Base-by-base conservation (phyloP, 495 filamentous ascomycete genomes). In the Amphirosellinia nigrospora region DNA sequence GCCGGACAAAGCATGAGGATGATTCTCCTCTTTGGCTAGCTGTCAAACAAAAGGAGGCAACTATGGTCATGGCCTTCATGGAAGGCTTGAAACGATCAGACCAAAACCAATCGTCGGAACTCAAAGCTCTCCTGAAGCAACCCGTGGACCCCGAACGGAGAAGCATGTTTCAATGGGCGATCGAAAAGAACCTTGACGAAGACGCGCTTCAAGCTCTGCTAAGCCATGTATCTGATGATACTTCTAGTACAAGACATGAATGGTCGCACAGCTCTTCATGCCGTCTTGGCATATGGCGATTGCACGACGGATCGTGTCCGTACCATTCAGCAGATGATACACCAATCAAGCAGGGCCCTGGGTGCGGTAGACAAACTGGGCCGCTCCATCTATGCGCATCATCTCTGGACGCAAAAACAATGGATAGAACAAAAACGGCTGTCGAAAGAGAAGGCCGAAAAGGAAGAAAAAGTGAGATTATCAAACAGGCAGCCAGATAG, bases 21-120 rank as follows among this genome's bases (percentile, higher is more conserved):
- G 52, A 56, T 2, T 30, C 52, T 34, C 26, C 52, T 32, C 52
- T 56, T 8, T 56, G 52, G 52, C 16, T 32, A 34, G 52, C 52
- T 34, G 34, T 56, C 26, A 56, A 32, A 32, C 52, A 56, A 16
- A 56, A 30, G 52, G 52, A 56, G 28, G 16, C 52, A 34, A 34
- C 52, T 9, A 56, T 56, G 52, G 30, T 56, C 13, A 56, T 56
- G 21, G 52, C 52, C 30, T 56, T 56, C 34, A 56, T 56, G 52
- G 52, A 56, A 32, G 52, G 52, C 28, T 34, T 56, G 28, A 56
- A 56, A 15, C 30, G 4, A 34, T 56, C 52, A 56, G 11, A 34
- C 16, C 52, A 30, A 56, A n/a, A 28, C 3, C 26, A 30, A 32
- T 11, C 30, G 11, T 34, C 52, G 34, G 52, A 56, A 34, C 15